Percentiles rank a stretch among this genome's conserved stretches.
phyloP scores from a whole-genome alignment of 768 basidiomycete species.

The Russula griseocarnosa region DNA sequence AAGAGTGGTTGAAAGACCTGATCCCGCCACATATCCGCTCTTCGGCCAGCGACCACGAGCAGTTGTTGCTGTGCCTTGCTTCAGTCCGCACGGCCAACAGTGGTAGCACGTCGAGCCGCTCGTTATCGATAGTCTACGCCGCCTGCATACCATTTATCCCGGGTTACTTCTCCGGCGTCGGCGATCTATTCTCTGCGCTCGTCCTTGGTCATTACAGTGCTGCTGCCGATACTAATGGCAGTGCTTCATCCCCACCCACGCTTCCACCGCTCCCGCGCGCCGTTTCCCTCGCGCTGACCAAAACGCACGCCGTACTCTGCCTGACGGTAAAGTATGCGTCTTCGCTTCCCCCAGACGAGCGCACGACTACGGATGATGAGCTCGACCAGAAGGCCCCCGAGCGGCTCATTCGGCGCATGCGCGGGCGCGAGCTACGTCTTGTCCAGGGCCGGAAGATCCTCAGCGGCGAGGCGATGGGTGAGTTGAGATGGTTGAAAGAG shows the following conservation, averaged over 20 bases:
- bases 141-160: slow-evolving; percentile 72
- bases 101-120: slow-evolving; percentile 4
- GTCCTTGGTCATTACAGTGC: slow-evolving; percentile 68
- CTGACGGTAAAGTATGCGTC: slow-evolving; percentile 56
- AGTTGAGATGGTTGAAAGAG: slow-evolving; percentile 3
- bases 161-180: slow-evolving; percentile 95
- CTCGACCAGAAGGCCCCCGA: slow-evolving; percentile 60
- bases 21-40: slow-evolving; percentile 48
- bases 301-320: slow-evolving; percentile 67
- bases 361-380: slow-evolving; percentile 71
- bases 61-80: slow-evolving; percentile 73
- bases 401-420: slow-evolving; percentile 69
- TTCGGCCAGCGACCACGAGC: slow-evolving; percentile 31
- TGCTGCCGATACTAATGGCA: not conserved
- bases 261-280: slow-evolving; percentile 53
- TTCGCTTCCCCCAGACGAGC: slow-evolving; percentile 56
- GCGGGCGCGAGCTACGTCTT: slow-evolving; percentile 78
- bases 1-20: slow-evolving; percentile 52
- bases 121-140: slow-evolving; percentile 53
- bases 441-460: slow-evolving; percentile 74
- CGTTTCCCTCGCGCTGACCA: slow-evolving; percentile 62
- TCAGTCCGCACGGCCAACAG: slow-evolving; percentile 44
- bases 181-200: slow-evolving; percentile 93
- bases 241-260: slow-evolving; percentile 25
- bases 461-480: slow-evolving; percentile 20